Conservation (phyloP, 257 asterid genomes). For the Solanum phureja region DNA sequence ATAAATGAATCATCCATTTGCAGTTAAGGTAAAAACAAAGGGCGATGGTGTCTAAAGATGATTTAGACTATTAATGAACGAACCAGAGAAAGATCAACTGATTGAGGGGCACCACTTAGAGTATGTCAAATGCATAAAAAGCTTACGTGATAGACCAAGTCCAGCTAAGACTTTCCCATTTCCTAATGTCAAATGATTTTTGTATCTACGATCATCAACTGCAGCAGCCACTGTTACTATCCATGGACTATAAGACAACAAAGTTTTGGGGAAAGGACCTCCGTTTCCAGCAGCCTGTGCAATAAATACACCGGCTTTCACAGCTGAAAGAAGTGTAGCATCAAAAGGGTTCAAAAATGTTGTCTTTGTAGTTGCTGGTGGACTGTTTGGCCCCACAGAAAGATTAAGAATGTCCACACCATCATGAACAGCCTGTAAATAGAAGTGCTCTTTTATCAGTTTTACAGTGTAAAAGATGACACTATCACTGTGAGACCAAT, state of each 20-base stretch:
- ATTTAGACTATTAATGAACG: not conserved
- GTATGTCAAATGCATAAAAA: not conserved
- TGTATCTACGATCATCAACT: slow-evolving; percentile 91
- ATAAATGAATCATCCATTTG: not conserved
- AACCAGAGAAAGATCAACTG: not conserved
- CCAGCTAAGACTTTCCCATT: slow-evolving; percentile 82
- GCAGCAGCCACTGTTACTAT: slow-evolving; percentile 97
- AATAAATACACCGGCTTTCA: slow-evolving; percentile 94
- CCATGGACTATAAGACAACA: slow-evolving; percentile 98
- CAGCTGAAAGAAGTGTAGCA: slow-evolving; percentile 90
- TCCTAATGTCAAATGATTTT: slow-evolving; percentile 85
- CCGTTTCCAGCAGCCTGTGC: slow-evolving; percentile 99
- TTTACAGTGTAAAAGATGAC: not conserved
- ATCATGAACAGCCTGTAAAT: slow-evolving; percentile 86
- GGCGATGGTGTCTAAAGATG: not conserved
- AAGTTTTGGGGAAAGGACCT: slow-evolving; percentile 93
- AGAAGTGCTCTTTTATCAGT: slow-evolving; percentile 13
- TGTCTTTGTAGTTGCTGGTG: slow-evolving; percentile 85
- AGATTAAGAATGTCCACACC: slow-evolving; percentile 96
- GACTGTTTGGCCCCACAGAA: slow-evolving; percentile 98
- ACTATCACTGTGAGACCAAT: not conserved
- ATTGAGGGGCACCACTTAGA: not conserved
- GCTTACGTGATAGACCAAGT: slow-evolving; percentile 93
- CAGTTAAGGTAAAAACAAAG: not conserved
- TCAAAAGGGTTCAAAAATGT: slow-evolving; percentile 93